These are phyloP conservation scores for Xylaria sp. DNA, from an alignment of 2,329 filamentous ascomycete genomes.

Conservation along the genomic window DNA sequence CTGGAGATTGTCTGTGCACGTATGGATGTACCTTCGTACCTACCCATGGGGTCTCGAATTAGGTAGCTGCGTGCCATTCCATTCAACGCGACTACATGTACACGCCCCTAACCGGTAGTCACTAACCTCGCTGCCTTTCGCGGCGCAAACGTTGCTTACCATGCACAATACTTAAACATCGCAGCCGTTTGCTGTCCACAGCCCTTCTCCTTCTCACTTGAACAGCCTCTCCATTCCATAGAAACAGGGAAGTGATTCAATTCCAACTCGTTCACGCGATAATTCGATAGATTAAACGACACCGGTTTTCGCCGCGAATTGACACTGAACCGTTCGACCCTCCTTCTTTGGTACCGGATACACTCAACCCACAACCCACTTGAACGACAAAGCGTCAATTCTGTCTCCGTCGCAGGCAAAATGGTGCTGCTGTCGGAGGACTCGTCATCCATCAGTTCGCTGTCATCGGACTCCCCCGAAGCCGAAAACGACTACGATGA, in stretches of 20 bases:
- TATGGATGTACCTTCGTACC: not conserved
- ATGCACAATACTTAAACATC: not conserved
- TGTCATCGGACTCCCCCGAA: conserved; percentile 38
- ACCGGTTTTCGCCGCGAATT: not conserved
- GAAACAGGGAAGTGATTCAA: not conserved
- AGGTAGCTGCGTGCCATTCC: not conserved
- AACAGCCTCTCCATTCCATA: not conserved
- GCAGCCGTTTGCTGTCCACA: not conserved
- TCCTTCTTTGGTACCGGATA: too few relatives aligned
- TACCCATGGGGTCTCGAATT: not conserved
- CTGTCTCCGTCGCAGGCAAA: not conserved
- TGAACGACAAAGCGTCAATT: not conserved
- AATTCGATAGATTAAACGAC: not conserved
- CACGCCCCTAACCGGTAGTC: not conserved
- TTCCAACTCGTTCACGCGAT: not conserved
- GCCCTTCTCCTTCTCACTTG: not conserved
- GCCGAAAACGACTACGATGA: conserved; percentile 38
- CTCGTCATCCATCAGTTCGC: conserved; percentile 38
- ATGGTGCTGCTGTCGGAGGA: conserved; percentile 38
- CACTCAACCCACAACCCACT: too few relatives aligned
- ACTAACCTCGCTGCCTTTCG: conserved; percentile 19
- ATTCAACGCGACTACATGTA: not conserved
- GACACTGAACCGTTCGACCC: not conserved
- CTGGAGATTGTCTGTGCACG: not conserved
- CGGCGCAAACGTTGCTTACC: conserved; percentile 14